These are phyloP conservation scores for Letharia columbiana DNA, from an alignment of 495 filamentous ascomycete genomes.

Conservation along the genomic window DNA sequence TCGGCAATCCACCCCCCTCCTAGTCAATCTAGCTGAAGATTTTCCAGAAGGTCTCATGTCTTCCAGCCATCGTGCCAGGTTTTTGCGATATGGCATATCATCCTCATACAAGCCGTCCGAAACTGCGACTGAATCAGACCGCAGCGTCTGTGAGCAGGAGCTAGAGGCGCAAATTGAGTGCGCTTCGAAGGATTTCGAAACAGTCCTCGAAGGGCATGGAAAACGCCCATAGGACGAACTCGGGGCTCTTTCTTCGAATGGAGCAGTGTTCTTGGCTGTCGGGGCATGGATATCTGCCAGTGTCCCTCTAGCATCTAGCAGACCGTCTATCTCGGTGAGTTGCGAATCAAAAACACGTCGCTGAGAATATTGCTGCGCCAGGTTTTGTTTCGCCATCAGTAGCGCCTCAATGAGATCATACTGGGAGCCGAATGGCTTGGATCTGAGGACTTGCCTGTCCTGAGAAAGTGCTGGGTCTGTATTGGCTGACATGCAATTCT, in stretches of 20 bases:
- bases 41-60: not conserved
- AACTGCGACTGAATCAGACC: not conserved
- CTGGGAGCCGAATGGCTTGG: not conserved
- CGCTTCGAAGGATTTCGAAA: not conserved
- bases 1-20: not conserved
- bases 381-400: not conserved
- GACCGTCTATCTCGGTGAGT: not conserved
- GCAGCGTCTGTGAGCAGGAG: not conserved
- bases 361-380: not conserved
- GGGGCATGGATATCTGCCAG: not conserved
- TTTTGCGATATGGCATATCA: not conserved
- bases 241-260: too few species aligned
- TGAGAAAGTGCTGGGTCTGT: not conserved
- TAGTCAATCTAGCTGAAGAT: not conserved
- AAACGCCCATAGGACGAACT: not conserved
- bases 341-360: not conserved
- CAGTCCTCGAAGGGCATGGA: not conserved
- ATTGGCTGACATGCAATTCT: not conserved
- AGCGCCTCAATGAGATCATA: fast-evolving
- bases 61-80: not conserved
- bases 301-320: not conserved
- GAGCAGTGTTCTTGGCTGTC: not conserved
- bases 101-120: not conserved
- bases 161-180: not conserved
- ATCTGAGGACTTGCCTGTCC: not conserved